Conservation (phyloP, 2,329 filamentous ascomycete genomes). For the Aaosphaeria arxii region DNA sequence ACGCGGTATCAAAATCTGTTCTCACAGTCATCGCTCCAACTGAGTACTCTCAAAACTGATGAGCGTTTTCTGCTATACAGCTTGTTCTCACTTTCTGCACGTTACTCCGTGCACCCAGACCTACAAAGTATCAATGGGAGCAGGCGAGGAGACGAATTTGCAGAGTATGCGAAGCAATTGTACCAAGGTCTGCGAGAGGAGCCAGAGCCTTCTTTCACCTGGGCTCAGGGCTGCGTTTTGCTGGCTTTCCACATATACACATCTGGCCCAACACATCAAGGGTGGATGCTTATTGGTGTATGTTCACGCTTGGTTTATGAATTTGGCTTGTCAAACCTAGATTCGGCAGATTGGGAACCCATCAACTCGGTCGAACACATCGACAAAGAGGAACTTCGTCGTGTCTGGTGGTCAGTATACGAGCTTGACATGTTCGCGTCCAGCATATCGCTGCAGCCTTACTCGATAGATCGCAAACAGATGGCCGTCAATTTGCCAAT, state of each 20-base stretch:
- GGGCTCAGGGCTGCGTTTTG: conserved; percentile 1
- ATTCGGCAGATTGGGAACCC: neutral
- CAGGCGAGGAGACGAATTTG: neutral
- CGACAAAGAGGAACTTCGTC: conserved; percentile 1
- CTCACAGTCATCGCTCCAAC: neutral
- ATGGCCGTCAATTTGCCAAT: neutral
- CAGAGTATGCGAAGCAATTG: neutral
- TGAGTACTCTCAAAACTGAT: neutral
- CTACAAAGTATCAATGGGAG: neutral
- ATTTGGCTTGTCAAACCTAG: conserved; percentile 1
- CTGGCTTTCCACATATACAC: conserved; percentile 1
- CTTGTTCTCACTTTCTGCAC: neutral
- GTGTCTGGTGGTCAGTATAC: conserved; percentile 1
- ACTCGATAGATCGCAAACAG: neutral
- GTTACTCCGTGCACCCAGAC: neutral
- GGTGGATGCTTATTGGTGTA: conserved; percentile 1
- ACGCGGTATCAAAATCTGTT: neutral
- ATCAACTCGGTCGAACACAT: neutral
- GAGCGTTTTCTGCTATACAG: neutral
- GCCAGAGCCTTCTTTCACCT: neutral
- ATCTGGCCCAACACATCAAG: neutral
- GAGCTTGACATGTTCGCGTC: conserved; percentile 2
- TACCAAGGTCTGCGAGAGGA: conserved; percentile 1
- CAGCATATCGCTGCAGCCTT: neutral
- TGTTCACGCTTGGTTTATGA: conserved; percentile 1